These are phyloP conservation scores for Magnusiomyces starmeri DNA, from an alignment of 1,139 yeast species.

Conservation along the genomic window DNA sequence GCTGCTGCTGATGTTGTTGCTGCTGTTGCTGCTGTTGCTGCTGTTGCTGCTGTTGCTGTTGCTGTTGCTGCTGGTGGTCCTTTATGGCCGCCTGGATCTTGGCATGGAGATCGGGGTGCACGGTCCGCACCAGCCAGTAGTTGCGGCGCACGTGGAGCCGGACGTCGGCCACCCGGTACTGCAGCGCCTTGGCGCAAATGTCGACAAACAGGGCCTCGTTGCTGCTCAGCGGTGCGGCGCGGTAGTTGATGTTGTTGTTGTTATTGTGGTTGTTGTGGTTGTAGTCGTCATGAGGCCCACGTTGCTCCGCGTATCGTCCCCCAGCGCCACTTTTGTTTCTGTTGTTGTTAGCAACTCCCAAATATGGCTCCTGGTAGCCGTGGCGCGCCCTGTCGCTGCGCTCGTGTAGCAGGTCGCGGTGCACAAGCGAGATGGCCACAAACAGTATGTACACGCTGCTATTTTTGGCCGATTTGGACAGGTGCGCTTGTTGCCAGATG, in stretches of 20 bases:
- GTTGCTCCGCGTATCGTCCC: too few relatives aligned
- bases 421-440: slow-evolving; percentile 4
- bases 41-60: not conserved
- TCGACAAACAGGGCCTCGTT: slow-evolving; percentile 3
- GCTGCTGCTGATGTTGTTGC: not conserved
- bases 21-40: not conserved
- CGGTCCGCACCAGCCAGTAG: slow-evolving; percentile 6
- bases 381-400: too few relatives aligned
- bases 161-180: slow-evolving; percentile 8
- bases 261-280: too few relatives aligned
- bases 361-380: too few relatives aligned
- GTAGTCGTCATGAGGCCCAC: too few relatives aligned
- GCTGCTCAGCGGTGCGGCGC: too few relatives aligned
- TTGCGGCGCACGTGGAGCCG: slow-evolving; percentile 8
- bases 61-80: not conserved
- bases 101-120: slow-evolving; percentile 6
- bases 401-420: not conserved
- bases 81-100: slow-evolving; percentile 5
- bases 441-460: slow-evolving; percentile 5
- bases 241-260: too few relatives aligned
- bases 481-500: slow-evolving; percentile 6
- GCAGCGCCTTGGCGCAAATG: slow-evolving; percentile 6
- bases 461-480: slow-evolving; percentile 8
- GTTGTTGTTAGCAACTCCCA: too few relatives aligned
- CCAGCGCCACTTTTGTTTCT: too few relatives aligned